phyloP scores from a whole-genome alignment of 371 early-diverging fungal genomes.

The Choanephora cucurbitarum region DNA sequence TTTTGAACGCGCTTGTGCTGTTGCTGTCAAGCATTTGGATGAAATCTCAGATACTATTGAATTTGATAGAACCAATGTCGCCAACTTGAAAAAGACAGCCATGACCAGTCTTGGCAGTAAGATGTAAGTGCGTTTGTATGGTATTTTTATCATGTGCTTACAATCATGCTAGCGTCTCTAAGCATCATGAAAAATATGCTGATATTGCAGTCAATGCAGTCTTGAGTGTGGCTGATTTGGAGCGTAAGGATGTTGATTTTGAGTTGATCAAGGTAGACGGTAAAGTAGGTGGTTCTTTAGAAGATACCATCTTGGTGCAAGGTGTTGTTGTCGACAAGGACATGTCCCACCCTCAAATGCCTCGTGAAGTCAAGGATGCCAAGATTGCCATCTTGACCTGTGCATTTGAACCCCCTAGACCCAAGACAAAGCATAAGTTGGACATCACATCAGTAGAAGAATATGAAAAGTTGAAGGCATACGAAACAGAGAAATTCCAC shows the following conservation, averaged over 20 bases:
- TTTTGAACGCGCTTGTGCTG: constrained; percentile 95
- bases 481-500: constrained; percentile 96
- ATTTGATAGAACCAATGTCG: constrained; percentile 80
- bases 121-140: constrained; percentile 68
- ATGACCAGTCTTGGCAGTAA: constrained; percentile 98
- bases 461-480: constrained; percentile 94
- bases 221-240: constrained; percentile 95
- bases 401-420: constrained; percentile 99
- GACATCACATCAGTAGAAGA: constrained; percentile 98
- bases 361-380: constrained; percentile 93
- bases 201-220: constrained; percentile 98
- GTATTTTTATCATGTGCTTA: not conserved
- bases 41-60: constrained; percentile 90
- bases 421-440: constrained; percentile 99
- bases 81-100: constrained; percentile 94
- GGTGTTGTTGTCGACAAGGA: constrained; percentile 99
- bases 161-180: constrained; percentile 77
- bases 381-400: constrained; percentile 99
- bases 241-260: constrained; percentile 99
- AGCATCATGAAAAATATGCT: constrained; percentile 96
- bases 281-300: constrained; percentile 95
- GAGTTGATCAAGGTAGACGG: constrained; percentile 99
- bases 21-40: constrained; percentile 92
- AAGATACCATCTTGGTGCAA: constrained; percentile 92
- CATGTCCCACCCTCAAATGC: constrained; percentile 99